Percentiles rank a stretch among this genome's conserved stretches.
Conservation (phyloP, 2,329 filamentous ascomycete genomes). For the Trichophyton mentagrophytes region DNA sequence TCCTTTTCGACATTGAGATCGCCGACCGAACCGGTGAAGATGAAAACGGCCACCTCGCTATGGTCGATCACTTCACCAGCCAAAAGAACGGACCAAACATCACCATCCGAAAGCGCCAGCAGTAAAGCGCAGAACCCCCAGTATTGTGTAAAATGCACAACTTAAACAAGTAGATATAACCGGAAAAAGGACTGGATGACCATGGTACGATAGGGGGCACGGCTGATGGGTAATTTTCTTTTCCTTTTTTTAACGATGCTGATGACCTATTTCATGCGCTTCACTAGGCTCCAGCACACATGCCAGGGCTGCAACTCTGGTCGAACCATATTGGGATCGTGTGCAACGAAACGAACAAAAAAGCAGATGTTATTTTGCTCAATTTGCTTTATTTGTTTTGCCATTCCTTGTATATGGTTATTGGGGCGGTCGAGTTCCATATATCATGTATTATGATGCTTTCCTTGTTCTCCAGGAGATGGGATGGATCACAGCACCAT, state of each 20-base stretch:
- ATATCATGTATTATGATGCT: conserved; percentile 2
- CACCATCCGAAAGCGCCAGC: conserved; percentile 11
- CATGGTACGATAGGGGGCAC: neutral
- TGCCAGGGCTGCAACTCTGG: neutral
- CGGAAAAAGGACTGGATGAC: neutral
- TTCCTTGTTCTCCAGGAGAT: neutral
- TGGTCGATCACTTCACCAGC: conserved; percentile 14
- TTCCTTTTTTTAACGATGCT: neutral
- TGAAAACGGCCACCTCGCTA: conserved; percentile 10
- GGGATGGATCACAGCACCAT: conserved; percentile 4
- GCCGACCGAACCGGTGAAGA: conserved; percentile 12
- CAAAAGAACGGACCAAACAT: conserved; percentile 13
- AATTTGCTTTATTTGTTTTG: neutral
- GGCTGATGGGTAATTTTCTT: neutral
- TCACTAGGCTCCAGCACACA: neutral
- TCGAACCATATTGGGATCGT: neutral
- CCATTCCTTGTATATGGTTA: neutral
- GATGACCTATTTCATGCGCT: neutral
- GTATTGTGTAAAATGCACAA: neutral
- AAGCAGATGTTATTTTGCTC: neutral
- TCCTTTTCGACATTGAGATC: conserved; percentile 27
- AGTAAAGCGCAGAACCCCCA: neutral
- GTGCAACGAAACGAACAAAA: neutral
- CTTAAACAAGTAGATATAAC: neutral
- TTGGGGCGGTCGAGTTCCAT: neutral